Evolutionary conservation across 192 early-diverging fungal genomes (phyloP), one percentile per base, ranked within the genome.

Genomic region (Podila minutissima): DNA sequence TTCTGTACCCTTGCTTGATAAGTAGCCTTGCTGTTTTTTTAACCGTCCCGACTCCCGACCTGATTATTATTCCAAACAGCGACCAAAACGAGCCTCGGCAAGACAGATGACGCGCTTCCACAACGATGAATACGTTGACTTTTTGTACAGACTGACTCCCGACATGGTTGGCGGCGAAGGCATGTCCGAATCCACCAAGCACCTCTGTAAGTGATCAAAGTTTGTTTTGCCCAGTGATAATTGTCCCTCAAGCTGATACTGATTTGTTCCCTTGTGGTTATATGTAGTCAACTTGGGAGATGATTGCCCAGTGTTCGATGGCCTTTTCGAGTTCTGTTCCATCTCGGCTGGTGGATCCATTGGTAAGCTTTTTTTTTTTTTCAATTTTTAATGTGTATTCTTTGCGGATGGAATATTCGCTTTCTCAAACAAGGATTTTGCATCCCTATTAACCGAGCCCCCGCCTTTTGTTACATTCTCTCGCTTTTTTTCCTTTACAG

Each of bases 251-350:
- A 37, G 24, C 8, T 65, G 17, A 17, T 62, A 59, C 50, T 72
- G n/a, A 51, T 58, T 71, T 68, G 22, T 55, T 49, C 28, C 59
- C 19, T 53, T 53, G 5, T 53, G 17, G 17, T 13, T 32, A n/a
- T 33, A 32, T 66, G 19, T 33, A 90, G 89, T 93, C 82, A 95
- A 97, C 67, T 88, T 97, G 10, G 92, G 92, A 26, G 93, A 96
- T 37, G 98, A 99, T 85, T 98, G 96, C 83, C 98, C 98, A 26
- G 91, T 96, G 0, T 99, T 98, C 83, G 97, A 98, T 70, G 98
- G 98, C 0, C 77, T 99, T 13, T 98, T 93, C 81, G 97, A 98
- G 82, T 99, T 96, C 78, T 99, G 96, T 83, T 87, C 89, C 22
- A 90, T 97, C 24, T 96, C 94, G 31, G 92, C 95, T 13, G 98